phyloP scores from a whole-genome alignment of 2,329 filamentous ascomycete genomes.

The Fusarium papillatum region DNA sequence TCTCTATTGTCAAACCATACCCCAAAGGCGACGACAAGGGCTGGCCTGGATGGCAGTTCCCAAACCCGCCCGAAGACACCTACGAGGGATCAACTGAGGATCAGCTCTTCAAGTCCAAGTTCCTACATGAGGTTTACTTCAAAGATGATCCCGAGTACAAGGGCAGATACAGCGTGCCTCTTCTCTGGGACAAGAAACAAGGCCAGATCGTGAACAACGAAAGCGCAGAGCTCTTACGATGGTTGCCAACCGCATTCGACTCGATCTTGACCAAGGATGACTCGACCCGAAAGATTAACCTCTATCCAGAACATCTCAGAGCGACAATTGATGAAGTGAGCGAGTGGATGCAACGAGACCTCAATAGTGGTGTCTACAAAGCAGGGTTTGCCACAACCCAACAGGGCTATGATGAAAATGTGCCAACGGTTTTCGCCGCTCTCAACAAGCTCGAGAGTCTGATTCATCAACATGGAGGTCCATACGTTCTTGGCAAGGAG shows the following conservation, averaged over 20 bases:
- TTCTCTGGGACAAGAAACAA: slow-evolving; percentile 77
- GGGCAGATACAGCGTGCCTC: slow-evolving; percentile 81
- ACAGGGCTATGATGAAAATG: slow-evolving; percentile 73
- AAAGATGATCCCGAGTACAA: slow-evolving; percentile 75
- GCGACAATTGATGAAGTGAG: slow-evolving; percentile 74
- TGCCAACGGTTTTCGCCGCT: slow-evolving; percentile 72
- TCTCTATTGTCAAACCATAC: slow-evolving; percentile 74
- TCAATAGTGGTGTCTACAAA: slow-evolving; percentile 64
- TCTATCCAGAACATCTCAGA: slow-evolving; percentile 67
- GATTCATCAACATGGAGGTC: slow-evolving; percentile 58
- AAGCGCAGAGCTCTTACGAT: slow-evolving; percentile 85
- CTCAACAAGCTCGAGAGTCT: slow-evolving; percentile 75
- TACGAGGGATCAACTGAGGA: slow-evolving; percentile 73
- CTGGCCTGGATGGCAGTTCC: slow-evolving; percentile 75
- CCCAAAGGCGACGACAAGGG: slow-evolving; percentile 75
- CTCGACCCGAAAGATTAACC: slow-evolving; percentile 60
- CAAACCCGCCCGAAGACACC: slow-evolving; percentile 59
- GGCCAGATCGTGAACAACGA: slow-evolving; percentile 85
- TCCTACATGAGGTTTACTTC: slow-evolving; percentile 80
- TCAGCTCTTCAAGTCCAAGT: slow-evolving; percentile 74
- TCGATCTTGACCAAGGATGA: slow-evolving; percentile 59
- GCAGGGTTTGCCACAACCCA: slow-evolving; percentile 77
- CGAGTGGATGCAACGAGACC: slow-evolving; percentile 72
- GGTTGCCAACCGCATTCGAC: slow-evolving; percentile 85
- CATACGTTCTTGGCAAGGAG: slow-evolving; percentile 73